A percentile compares a stretch with the other conserved stretches of the same genome.
Evolutionary conservation across 2,329 filamentous ascomycete genomes (phyloP).

Genomic region (Aspergillus sp.): DNA sequence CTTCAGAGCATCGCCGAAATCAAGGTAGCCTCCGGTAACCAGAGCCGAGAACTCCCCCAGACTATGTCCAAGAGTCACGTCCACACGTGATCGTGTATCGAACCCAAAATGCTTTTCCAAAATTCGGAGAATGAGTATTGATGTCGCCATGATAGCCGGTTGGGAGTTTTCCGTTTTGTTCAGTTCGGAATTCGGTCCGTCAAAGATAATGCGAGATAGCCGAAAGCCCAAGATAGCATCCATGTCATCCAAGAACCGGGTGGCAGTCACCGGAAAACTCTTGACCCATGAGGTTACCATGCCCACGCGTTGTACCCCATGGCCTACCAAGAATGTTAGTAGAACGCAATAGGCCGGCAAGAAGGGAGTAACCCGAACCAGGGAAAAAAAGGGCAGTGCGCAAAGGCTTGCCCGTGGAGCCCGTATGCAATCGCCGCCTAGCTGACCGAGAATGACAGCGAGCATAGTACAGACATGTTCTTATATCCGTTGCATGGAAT

Average conservation of each 20-base stretch:
- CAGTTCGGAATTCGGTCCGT: conserved; percentile 73
- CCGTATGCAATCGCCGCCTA: conserved; percentile 5
- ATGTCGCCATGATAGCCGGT: conserved; percentile 94
- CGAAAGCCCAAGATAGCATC: conserved; percentile 72
- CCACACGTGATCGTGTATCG: conserved; percentile 65
- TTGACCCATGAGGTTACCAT: conserved; percentile 86
- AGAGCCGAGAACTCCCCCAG: conserved; percentile 91
- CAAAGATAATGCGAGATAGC: conserved; percentile 73
- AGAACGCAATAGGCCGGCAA: not conserved
- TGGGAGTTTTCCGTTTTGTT: conserved; percentile 86
- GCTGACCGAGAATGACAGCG: not conserved
- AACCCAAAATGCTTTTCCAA: conserved; percentile 85
- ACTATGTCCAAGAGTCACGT: conserved; percentile 85
- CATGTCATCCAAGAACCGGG: conserved; percentile 79
- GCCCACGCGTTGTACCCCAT: conserved; percentile 84
- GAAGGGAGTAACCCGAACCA: conserved; percentile 27
- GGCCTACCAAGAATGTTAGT: conserved; percentile 55
- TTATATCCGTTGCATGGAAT: conserved; percentile 1
- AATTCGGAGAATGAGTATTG: conserved; percentile 82
- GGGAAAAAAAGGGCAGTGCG: conserved; percentile 51
- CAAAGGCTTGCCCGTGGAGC: conserved; percentile 18
- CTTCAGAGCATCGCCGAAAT: conserved; percentile 73
- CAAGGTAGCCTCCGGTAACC: conserved; percentile 77
- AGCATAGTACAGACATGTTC: conserved; percentile 3
- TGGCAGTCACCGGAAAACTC: conserved; percentile 75